Evolutionary conservation across 2,329 filamentous ascomycete species (phyloP).

Genomic region (Sarocladiaceae sp.): DNA sequence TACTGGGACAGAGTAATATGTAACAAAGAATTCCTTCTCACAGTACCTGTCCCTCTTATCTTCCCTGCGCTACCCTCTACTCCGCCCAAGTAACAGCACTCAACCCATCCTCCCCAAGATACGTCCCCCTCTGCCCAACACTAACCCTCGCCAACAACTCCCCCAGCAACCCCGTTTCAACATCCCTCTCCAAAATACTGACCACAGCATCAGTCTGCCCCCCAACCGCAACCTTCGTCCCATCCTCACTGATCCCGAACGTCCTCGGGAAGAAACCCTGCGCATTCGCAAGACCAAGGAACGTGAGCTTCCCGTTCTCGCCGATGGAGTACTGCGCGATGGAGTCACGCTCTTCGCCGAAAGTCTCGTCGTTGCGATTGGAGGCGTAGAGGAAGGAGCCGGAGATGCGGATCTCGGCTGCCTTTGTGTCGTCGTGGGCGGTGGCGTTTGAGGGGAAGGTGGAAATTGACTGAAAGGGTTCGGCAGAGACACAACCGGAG

Average conservation of each 20-base stretch:
- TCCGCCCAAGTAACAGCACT: slow-evolving; percentile 46
- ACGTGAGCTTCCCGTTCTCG: slow-evolving; percentile 43
- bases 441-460: slow-evolving; percentile 40
- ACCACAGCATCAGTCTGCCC: slow-evolving; percentile 58
- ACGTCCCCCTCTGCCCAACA: slow-evolving; percentile 34
- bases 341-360: slow-evolving; percentile 50
- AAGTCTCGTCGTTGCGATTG: slow-evolving; percentile 59
- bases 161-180: slow-evolving; percentile 50
- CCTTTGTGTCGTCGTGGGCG: slow-evolving; percentile 42
- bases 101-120: slow-evolving; percentile 41
- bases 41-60: not conserved
- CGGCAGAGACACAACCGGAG: slow-evolving; percentile 40
- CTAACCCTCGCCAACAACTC: slow-evolving; percentile 35
- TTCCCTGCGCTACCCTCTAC: slow-evolving; percentile 19
- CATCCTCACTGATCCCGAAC: slow-evolving; percentile 56
- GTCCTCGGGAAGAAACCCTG: slow-evolving; percentile 59
- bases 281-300: slow-evolving; percentile 50
- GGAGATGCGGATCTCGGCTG: slow-evolving; percentile 48
- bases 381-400: slow-evolving; percentile 56
- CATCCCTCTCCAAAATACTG: slow-evolving; percentile 52
- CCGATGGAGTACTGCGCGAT: slow-evolving; percentile 47
- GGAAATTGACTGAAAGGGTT: slow-evolving; percentile 38
- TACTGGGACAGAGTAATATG: not conserved
- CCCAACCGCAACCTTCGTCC: slow-evolving; percentile 57
- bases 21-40: not conserved